Conservation (phyloP, 805 yeast species). For the Suhomyces faveliae region DNA sequence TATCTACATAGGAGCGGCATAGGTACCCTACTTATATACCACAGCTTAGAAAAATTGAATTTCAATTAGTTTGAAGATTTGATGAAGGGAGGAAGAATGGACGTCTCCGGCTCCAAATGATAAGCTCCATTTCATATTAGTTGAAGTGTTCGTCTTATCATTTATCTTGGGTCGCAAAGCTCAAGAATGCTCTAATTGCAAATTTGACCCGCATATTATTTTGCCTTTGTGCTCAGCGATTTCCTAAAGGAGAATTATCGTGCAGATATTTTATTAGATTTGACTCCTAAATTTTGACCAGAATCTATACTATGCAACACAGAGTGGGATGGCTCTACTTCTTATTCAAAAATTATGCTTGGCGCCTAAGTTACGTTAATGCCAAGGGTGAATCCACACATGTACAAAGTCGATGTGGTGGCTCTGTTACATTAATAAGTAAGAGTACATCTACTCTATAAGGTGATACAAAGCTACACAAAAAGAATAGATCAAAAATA, state of each 20-base stretch:
- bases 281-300: background rate
- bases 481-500: too few species aligned
- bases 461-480: too few species aligned
- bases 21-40: background rate
- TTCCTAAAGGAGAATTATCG: background rate
- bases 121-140: too few species aligned
- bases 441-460: too few species aligned
- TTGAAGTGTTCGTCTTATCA: too few species aligned
- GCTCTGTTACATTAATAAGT: too few species aligned
- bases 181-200: background rate
- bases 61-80: too few species aligned
- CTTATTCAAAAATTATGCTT: too few species aligned
- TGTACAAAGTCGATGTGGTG: background rate
- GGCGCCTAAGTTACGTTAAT: background rate
- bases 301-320: background rate
- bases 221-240: background rate
- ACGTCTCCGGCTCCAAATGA: too few species aligned
- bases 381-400: background rate
- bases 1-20: background rate
- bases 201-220: background rate
- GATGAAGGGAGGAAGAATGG: too few species aligned
- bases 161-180: background rate
- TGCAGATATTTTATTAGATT: background rate
- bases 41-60: background rate
- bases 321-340: background rate